Conservation (phyloP, 257 asterid species). For the Avicennia marina region DNA sequence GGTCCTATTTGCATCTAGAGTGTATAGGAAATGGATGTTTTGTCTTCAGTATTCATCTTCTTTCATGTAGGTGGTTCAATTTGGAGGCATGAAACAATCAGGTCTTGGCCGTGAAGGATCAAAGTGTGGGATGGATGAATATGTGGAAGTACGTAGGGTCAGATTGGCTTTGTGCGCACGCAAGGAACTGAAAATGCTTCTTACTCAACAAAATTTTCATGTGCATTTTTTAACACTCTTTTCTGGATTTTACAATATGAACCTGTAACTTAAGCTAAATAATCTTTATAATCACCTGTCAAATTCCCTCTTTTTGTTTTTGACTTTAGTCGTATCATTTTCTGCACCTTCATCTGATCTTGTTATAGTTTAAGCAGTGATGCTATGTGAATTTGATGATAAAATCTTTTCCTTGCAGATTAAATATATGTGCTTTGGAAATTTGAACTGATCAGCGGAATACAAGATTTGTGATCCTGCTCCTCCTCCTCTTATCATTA, state of each 20-base stretch:
- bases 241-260: too few species aligned
- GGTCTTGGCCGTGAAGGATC: constrained; percentile 99
- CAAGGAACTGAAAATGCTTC: too few species aligned
- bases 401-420: constrained; percentile 38
- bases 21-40: too few species aligned
- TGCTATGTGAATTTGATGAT: too few species aligned
- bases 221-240: too few species aligned
- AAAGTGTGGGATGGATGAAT: constrained; percentile 91
- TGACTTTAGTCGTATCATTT: too few species aligned
- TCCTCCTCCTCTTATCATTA: not conserved
- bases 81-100: constrained; percentile 92
- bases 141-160: constrained; percentile 57
- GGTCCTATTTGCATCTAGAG: constrained; percentile 19
- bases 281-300: too few species aligned
- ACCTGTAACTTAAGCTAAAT: too few species aligned
- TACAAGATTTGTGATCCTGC: too few species aligned
- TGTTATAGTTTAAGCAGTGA: not conserved
- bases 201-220: too few species aligned
- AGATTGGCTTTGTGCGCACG: not conserved
- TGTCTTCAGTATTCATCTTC: too few species aligned
- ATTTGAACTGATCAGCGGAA: constrained; percentile 45
- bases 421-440: constrained; percentile 72
- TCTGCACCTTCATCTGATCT: not conserved
- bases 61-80: constrained; percentile 74
- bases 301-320: too few species aligned